A percentile compares a stretch with the other conserved stretches of the same genome.
These are phyloP conservation scores for Candida frijolesensis DNA, from an alignment of 1,139 yeast species.

Conservation along the genomic window DNA sequence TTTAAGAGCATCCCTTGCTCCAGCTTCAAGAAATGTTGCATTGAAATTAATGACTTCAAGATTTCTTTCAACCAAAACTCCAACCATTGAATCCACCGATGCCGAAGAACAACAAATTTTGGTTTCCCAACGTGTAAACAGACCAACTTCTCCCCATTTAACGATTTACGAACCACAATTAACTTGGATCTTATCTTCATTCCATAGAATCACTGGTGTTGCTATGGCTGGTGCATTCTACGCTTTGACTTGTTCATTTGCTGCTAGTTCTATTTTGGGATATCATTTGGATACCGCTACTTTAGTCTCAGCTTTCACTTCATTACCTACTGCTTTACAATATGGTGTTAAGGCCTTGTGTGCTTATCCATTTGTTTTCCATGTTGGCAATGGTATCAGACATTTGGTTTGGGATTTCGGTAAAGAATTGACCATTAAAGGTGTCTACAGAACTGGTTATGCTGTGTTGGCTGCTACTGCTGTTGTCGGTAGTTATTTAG, in stretches of 20 bases:
- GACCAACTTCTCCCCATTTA: slow-evolving; percentile 93
- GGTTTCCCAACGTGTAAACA: slow-evolving; percentile 77
- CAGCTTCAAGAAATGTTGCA: not conserved
- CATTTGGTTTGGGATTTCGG: slow-evolving; percentile 93
- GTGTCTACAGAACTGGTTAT: slow-evolving; percentile 93
- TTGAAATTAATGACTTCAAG: not conserved
- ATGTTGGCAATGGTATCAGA: slow-evolving; percentile 82
- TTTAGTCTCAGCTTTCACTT: slow-evolving; percentile 55
- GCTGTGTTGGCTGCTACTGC: slow-evolving; percentile 75
- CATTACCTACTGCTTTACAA: slow-evolving; percentile 65
- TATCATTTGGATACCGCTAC: slow-evolving; percentile 64
- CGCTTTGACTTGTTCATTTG: slow-evolving; percentile 74
- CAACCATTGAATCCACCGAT: slow-evolving; percentile 63
- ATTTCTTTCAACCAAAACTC: slow-evolving; percentile 32
- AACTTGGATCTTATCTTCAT: slow-evolving; percentile 75
- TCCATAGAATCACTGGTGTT: slow-evolving; percentile 90
- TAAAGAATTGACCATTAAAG: slow-evolving; percentile 73
- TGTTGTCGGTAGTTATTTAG: slow-evolving; percentile 59
- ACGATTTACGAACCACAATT: slow-evolving; percentile 88
- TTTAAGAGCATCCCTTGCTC: slow-evolving; percentile 4
- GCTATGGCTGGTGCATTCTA: slow-evolving; percentile 79
- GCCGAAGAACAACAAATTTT: slow-evolving; percentile 70
- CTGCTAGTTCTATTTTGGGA: slow-evolving; percentile 67
- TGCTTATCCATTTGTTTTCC: slow-evolving; percentile 87
- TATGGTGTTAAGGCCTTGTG: slow-evolving; percentile 65